Conservation (phyloP, 345 rosid species). For the Lenwebbia sp. region DNA sequence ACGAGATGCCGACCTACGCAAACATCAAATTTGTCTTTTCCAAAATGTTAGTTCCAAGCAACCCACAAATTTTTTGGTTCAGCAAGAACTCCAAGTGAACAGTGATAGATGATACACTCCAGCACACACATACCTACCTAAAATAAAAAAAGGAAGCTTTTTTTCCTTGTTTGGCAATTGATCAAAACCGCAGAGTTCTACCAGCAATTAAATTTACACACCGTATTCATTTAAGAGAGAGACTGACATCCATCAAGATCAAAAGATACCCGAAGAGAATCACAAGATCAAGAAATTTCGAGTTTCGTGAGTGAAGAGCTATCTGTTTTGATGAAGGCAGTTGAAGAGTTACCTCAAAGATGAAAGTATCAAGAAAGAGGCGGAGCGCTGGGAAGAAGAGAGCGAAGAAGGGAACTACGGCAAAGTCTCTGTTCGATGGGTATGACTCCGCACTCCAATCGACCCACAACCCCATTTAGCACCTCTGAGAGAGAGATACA, state of each 20-base stretch:
- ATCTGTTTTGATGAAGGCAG: conserved; percentile 8
- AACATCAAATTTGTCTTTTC: neutral
- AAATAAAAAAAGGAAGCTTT: too few species aligned
- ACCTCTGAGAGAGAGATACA: neutral
- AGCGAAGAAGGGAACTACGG: conserved; percentile 18
- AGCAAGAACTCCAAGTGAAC: neutral
- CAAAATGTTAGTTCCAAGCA: neutral
- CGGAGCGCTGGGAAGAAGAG: conserved; percentile 27
- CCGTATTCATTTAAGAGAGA: neutral
- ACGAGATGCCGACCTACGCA: neutral
- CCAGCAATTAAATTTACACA: neutral
- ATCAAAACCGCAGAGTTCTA: neutral
- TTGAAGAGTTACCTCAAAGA: conserved; percentile 26
- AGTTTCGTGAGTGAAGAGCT: neutral
- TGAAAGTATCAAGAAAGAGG: conserved; percentile 22
- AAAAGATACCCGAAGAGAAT: neutral
- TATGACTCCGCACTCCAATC: conserved; percentile 36
- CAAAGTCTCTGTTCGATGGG: conserved; percentile 18
- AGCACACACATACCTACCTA: neutral
- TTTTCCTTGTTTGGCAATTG: neutral
- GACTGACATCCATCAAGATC: neutral
- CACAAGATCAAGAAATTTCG: neutral
- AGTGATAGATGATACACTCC: neutral
- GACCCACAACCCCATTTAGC: conserved; percentile 4
- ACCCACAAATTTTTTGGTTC: neutral